Evolutionary conservation across 371 early-diverging fungal species (phyloP), one percentile per base, ranked within the genome.

Genomic region (Apophysomyces sp.): DNA sequence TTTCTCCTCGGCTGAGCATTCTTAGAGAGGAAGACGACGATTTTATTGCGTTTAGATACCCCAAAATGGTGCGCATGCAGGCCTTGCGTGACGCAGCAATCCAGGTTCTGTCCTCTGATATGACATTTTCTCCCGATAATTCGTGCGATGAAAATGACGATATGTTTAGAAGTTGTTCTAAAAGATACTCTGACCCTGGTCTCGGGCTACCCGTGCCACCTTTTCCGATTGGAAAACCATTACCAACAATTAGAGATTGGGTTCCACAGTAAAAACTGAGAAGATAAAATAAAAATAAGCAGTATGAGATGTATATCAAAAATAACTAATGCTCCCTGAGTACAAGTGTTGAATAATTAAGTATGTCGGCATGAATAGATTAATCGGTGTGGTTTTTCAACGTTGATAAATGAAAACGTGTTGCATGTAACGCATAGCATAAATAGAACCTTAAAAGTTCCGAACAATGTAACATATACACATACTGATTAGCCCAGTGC

Each of bases 11-110:
- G 7, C 56, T 57, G n/a, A 27, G 52, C 24, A n/a, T 49, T 28
- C 32, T 57, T 13, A 41, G 30, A 16, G 63, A 63, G 24, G 62
- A 62, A 4, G 57, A 53, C 16, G 31, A 52, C 41, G 26, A 58
- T 4, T 52, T 67, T 9, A 39, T 62, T 31, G 67, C 59, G n/a
- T 62, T 55, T 24, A 61, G 67, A n/a, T 67, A 67, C 44, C 67
- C 67, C 2, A 52, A 57, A 36, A 67, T 67, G 67, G 39, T 62
- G 2, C 58, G 36, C 26, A 37, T 39, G 31, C 59, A 62, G 21
- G 57, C 51, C 12, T 55, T 67, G 41, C 58, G 67, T 5, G 67
- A 62, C 36, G 62, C 67, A 6, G 67, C 67, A 4, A 55, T 67
- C 3, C 56, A 55, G 9, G 44, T 58, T 13, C 32, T 63, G 21